Evolutionary conservation across 176 grass and related monocot genomes (phyloP), one percentile per base, ranked within the genome.

Genomic region (Neostapfia colusana): DNA sequence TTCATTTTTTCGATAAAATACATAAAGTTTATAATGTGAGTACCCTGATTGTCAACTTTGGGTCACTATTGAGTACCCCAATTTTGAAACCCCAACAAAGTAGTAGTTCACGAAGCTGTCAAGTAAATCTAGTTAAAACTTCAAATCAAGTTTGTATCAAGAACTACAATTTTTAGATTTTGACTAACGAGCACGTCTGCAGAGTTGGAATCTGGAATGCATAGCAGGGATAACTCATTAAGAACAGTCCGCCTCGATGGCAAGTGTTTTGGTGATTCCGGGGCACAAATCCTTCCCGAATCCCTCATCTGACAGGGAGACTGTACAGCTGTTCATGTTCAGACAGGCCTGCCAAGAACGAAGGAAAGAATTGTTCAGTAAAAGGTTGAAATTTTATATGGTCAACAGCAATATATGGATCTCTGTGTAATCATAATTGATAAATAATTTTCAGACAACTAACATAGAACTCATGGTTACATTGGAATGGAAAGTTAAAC

Each of bases 261-360:
- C 95, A 65, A 94, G 89, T 76, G 87, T 83, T 81, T 92, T 98
- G 31, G 74, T 77, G 73, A 94, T 85, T 62, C 91, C 87, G 10
- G 89, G 56, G 82, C 95, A 98, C 15, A 78, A 34, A 63, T 90
- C 87, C 51, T 88, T 35, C 26, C 50, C 68, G 28, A 93, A 97
- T 49, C 51, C 74, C 49, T 86, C 69, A 11, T 97, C 68, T 45
- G 90, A 83, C 39, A 97, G 77, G 36, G 89, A 78, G 31, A 93
- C 63, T 27, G 78, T 58, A 42, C 94, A 97, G 36, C 63, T 83
- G 73, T 84, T 93, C 28, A 62, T 51, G 65, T 82, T 75, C 37
- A 93, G 80, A 86, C 94, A 97, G 14, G 78, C 81, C 94, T 97
- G 85, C 50, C 81, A 77, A 86, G 10, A 48, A 85, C 48, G 43